Conservation (phyloP, 164 flowering plant genomes). For the Magnolia changhungtana region DNA sequence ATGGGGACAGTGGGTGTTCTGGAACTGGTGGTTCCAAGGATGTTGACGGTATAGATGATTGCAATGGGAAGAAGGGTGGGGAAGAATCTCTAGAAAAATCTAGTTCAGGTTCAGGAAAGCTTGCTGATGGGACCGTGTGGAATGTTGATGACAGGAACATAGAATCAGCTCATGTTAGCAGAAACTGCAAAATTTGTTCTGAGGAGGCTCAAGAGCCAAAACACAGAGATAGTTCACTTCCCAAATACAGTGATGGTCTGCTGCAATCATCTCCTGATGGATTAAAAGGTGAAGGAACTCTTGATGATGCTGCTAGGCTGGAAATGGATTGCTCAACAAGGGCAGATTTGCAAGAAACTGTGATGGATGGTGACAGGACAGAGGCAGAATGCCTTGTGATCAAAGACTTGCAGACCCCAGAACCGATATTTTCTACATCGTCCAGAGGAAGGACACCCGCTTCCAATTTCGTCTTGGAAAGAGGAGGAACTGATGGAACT, state of each 20-base stretch:
- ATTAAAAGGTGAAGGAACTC: constrained; percentile 5
- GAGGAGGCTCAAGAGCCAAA: constrained; percentile 12
- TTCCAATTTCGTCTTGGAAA: constrained; percentile 8
- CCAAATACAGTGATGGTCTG: constrained; percentile 9
- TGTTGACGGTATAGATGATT: constrained; percentile 16
- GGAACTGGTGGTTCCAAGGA: constrained; percentile 13
- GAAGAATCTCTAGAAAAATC: constrained; percentile 6
- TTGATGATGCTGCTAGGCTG: constrained; percentile 12
- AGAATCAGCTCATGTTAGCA: constrained; percentile 14
- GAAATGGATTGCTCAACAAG: constrained; percentile 11
- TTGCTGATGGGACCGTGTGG: constrained; percentile 2
- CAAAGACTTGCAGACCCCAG: background rate
- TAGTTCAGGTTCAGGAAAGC: background rate
- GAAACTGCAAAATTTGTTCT: constrained; percentile 8
- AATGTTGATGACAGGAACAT: constrained; percentile 1
- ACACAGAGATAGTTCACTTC: constrained; percentile 11
- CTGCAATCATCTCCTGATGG: constrained; percentile 9
- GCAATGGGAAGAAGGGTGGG: constrained; percentile 16
- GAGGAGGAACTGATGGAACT: background rate
- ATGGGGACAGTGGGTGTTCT: background rate
- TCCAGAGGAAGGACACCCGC: constrained; percentile 14
- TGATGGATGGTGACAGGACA: too few relatives aligned
- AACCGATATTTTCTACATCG: constrained; percentile 11
- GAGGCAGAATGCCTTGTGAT: too few relatives aligned
- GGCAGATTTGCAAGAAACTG: constrained; percentile 14